Evolutionary conservation across 2,329 filamentous ascomycete species (phyloP).

Genomic region (Trichoderma koningiopsis): DNA sequence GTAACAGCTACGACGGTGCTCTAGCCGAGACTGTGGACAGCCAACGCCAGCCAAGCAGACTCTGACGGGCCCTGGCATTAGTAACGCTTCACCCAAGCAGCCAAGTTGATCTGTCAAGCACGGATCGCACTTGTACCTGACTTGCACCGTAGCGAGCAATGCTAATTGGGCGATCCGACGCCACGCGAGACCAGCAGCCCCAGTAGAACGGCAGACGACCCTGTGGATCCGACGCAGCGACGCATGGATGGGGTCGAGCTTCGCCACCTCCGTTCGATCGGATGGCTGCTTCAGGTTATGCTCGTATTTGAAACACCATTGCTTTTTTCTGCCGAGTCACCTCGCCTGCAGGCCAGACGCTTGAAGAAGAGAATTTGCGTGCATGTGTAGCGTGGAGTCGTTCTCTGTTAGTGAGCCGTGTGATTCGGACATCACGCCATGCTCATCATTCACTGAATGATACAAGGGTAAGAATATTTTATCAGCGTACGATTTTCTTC

Average conservation of each 20-base stretch:
- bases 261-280: conserved; percentile 22
- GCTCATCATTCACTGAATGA: background rate
- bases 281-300: conserved; percentile 21
- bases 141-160: background rate
- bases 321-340: background rate
- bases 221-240: background rate
- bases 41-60: background rate
- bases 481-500: background rate
- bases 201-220: background rate
- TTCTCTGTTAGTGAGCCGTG: background rate
- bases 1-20: too few species aligned
- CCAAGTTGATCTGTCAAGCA: background rate
- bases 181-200: background rate
- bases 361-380: background rate
- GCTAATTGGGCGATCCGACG: background rate
- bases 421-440: background rate
- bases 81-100: background rate
- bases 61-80: background rate
- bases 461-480: background rate
- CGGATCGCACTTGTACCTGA: conserved; percentile 3
- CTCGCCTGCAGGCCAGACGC: background rate
- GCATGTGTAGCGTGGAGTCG: background rate
- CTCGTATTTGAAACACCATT: conserved; percentile 22
- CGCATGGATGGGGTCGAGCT: conserved; percentile 13
- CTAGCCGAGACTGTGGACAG: background rate